These are phyloP conservation scores for Claviceps capensis DNA, from an alignment of 2,329 filamentous ascomycete species.

Conservation along the genomic window DNA sequence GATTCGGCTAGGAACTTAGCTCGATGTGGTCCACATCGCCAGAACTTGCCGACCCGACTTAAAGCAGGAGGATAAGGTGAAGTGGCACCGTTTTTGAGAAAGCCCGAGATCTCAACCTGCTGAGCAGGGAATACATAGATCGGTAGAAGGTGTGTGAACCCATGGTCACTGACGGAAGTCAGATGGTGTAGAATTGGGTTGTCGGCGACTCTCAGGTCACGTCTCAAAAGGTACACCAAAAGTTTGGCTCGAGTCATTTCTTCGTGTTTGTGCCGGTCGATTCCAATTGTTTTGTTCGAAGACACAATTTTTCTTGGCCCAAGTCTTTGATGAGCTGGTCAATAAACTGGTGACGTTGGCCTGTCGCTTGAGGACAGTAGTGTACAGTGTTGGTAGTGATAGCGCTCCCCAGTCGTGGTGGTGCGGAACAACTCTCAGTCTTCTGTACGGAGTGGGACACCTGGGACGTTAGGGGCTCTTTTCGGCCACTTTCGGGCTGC, in stretches of 20 bases:
- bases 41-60: slow-evolving; percentile 52
- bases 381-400: too few relatives aligned
- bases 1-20: slow-evolving; percentile 59
- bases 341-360: neutral
- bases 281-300: neutral
- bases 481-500: neutral
- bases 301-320: neutral
- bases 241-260: slow-evolving; percentile 31
- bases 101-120: slow-evolving; percentile 63
- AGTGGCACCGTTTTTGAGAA: slow-evolving; percentile 38
- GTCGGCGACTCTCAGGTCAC: slow-evolving; percentile 59
- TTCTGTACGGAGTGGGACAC: too few relatives aligned
- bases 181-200: slow-evolving; percentile 57
- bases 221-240: slow-evolving; percentile 57
- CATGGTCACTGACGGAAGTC: slow-evolving; percentile 32
- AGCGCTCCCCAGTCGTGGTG: neutral
- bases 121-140: slow-evolving; percentile 55
- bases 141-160: slow-evolving; percentile 56
- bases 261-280: neutral
- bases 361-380: neutral
- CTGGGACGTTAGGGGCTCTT: neutral
- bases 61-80: slow-evolving; percentile 58
- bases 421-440: neutral
- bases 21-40: slow-evolving; percentile 60
- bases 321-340: neutral